Evolutionary conservation across 1,284 basidiomycete species (phyloP), one percentile per base, ranked within the genome.

Genomic region (Heterobasidion irregulare): DNA sequence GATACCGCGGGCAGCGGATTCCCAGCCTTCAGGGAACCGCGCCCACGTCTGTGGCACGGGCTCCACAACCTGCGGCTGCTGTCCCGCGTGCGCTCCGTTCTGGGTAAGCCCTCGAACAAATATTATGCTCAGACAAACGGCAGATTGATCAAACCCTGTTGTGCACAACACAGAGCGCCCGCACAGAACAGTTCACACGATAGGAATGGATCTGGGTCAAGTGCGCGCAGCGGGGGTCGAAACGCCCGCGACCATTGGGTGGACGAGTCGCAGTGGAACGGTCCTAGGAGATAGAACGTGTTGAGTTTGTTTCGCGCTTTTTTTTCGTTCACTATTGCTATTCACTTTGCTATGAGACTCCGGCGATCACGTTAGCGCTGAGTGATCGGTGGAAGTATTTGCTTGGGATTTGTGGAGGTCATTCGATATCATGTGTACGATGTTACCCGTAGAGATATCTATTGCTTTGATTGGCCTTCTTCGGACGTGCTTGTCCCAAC

Each of bases 191-290:
- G 4, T 26, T 26, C 26, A 5, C 38, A 41, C 38, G n/a, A 41
- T 10, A 10, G 38, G 38, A n/a, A 41, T n/a, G 38, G 38, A 41
- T 41, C 38, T 10, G 12, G 38, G 38, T 41, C 38, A n/a, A n/a
- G 10, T 41, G 10, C n/a, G 6, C 38, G 46, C 26, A 32, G 46
- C 12, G 26, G 10, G 46, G 18, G 46, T 19, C 8, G 46, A 9
- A 44, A 16, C 13, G 46, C 47, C 41, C 47, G 18, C 26, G 32
- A 44, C 18, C 47, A 53, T 19, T 36, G 52, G 55, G 55, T 56
- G 19, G 55, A 56, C 34, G 47, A 33, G 52, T 18, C 46, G n/a
- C 18, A 18, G 51, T 56, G 52, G 56, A 57, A 45, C 9, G 44
- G 26, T 44, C 16, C n/a, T 19, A 16, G 34, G 26, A n/a, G 48